Conservation (phyloP, 2,329 filamentous ascomycete genomes). For the Colletotrichum sp. region DNA sequence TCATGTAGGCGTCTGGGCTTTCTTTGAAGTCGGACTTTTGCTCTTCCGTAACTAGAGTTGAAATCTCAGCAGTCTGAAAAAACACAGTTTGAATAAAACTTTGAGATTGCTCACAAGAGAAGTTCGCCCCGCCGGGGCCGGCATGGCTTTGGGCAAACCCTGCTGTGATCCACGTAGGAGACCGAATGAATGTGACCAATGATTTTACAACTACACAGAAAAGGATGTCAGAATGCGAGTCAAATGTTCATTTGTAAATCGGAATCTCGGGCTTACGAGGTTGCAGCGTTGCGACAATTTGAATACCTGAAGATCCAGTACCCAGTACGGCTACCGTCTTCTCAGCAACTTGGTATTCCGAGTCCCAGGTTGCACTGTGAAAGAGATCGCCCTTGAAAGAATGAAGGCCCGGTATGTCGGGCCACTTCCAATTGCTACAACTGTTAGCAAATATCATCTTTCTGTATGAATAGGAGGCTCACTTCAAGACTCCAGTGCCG, state of each 20-base stretch:
- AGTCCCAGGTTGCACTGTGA: neutral
- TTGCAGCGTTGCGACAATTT: neutral
- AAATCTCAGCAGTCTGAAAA: neutral
- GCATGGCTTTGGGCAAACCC: neutral
- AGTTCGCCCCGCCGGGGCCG: neutral
- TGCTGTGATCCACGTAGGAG: neutral
- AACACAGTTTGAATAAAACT: neutral
- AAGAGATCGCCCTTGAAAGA: neutral
- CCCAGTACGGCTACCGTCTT: neutral
- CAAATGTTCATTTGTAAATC: rapidly evolving
- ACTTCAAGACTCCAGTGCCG: neutral
- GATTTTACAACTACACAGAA: neutral
- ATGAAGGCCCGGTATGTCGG: neutral
- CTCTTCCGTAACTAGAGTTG: neutral
- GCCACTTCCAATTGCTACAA: neutral
- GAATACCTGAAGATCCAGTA: neutral
- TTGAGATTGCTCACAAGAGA: neutral
- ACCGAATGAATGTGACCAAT: neutral
- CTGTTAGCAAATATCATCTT: neutral
- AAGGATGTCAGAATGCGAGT: neutral
- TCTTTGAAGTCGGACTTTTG: neutral
- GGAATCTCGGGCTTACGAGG: neutral
- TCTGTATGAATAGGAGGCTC: neutral
- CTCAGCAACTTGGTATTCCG: neutral
- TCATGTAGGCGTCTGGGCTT: neutral